Percentiles rank a stretch among this genome's conserved stretches.
Evolutionary conservation across 1,284 basidiomycete genomes (phyloP).

Genomic region (Polyporus tsugae): DNA sequence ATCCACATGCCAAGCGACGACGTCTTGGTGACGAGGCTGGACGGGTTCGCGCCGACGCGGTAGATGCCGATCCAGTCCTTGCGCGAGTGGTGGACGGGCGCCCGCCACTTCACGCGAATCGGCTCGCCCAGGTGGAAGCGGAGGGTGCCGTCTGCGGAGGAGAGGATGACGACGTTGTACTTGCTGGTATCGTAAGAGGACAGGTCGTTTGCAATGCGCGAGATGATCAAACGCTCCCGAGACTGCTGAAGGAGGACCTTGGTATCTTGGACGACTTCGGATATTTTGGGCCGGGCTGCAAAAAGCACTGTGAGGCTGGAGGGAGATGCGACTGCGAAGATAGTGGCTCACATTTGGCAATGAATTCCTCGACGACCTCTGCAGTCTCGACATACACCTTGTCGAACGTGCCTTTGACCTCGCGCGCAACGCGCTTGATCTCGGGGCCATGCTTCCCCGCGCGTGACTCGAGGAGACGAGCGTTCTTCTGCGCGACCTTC

Average conservation of each 20-base stretch:
- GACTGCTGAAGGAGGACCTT: constrained; percentile 92
- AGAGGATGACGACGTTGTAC: constrained; percentile 75
- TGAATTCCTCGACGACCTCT: constrained; percentile 90
- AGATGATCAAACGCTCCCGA: constrained; percentile 88
- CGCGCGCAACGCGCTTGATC: constrained; percentile 82
- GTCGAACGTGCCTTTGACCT: constrained; percentile 93
- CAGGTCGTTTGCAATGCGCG: constrained; percentile 86
- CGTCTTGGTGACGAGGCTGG: constrained; percentile 85
- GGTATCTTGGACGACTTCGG: constrained; percentile 91
- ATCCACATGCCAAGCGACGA: constrained; percentile 93
- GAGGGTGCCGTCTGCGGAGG: constrained; percentile 57
- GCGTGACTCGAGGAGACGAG: constrained; percentile 70
- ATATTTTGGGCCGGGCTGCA: constrained; percentile 66
- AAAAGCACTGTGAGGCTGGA: background rate
- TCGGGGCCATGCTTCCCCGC: constrained; percentile 78
- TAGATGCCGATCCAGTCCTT: constrained; percentile 98
- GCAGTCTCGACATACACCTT: constrained; percentile 95
- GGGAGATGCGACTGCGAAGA: background rate
- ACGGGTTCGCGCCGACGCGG: constrained; percentile 87
- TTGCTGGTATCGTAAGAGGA: constrained; percentile 81
- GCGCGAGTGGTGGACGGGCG: constrained; percentile 88
- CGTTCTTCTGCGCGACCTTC: constrained; percentile 86
- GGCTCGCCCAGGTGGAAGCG: constrained; percentile 93
- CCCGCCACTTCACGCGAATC: constrained; percentile 88
- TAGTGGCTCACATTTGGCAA: constrained; percentile 79